Evolutionary conservation across 257 asterid species (phyloP).

Genomic region (Penstemon davidsonii): DNA sequence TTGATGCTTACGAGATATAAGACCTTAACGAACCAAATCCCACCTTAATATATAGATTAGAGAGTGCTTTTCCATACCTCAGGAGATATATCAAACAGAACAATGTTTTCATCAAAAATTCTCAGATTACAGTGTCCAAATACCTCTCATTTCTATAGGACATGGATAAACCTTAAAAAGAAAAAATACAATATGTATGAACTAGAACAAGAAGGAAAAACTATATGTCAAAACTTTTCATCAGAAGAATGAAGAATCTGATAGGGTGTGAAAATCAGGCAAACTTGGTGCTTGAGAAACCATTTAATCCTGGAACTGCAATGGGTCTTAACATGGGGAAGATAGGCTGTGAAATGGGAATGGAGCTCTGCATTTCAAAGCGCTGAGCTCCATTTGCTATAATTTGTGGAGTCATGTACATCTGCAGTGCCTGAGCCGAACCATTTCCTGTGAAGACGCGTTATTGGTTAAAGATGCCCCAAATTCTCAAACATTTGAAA

Average conservation of each 20-base stretch:
- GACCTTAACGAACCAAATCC: too few relatives aligned
- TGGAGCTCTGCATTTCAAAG: conserved; percentile 48
- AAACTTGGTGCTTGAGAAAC: conserved; percentile 48
- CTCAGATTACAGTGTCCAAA: conserved; percentile 34
- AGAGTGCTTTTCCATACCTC: too few relatives aligned
- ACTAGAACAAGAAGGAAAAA: conserved; percentile 19
- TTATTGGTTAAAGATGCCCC: conserved; percentile 18
- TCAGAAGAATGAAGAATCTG: conserved; percentile 27
- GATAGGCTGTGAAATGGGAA: conserved; percentile 54
- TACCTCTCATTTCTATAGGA: conserved; percentile 23
- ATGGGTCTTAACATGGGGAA: conserved; percentile 50
- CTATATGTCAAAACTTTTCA: conserved; percentile 31
- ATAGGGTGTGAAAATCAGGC: conserved; percentile 29
- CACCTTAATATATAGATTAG: too few relatives aligned
- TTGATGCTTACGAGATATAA: too few relatives aligned
- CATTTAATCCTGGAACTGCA: conserved; percentile 54
- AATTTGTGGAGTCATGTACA: conserved; percentile 53
- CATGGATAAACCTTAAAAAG: conserved; percentile 5
- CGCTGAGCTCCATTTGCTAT: conserved; percentile 50
- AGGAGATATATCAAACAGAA: too few relatives aligned
- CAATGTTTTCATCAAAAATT: not conserved
- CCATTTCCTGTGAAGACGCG: conserved; percentile 50
- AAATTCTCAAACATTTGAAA: not conserved
- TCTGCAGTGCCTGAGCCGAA: conserved; percentile 58
- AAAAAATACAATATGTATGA: conserved; percentile 15